A percentile compares a stretch with the other conserved stretches of the same genome.
Conservation (phyloP, 2,329 filamentous ascomycete genomes). For the Trichoderma oligosporum region DNA sequence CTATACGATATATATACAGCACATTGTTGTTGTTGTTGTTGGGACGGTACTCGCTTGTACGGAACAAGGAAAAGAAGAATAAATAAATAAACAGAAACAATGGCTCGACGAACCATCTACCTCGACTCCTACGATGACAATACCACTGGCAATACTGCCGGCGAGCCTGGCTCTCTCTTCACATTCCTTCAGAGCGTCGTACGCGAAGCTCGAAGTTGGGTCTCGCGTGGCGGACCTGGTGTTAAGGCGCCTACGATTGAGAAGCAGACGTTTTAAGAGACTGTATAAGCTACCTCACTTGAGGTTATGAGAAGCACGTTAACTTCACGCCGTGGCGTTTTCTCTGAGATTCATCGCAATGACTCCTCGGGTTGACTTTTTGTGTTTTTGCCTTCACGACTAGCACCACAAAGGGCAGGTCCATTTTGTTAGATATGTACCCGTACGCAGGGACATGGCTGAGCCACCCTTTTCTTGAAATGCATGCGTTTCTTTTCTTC, state of each 20-base stretch:
- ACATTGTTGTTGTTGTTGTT: background rate
- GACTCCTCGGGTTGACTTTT: background rate
- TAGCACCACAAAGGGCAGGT: background rate
- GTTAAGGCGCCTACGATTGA: constrained; percentile 16
- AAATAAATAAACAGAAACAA: background rate
- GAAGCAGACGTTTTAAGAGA: constrained; percentile 5
- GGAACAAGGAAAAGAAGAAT: background rate
- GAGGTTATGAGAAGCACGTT: background rate
- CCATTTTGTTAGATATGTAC: background rate
- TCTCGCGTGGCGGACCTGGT: background rate
- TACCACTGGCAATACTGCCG: background rate
- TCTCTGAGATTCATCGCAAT: background rate
- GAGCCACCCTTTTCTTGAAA: background rate
- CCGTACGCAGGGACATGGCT: background rate
- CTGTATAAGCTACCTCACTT: background rate
- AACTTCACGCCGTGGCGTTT: background rate
- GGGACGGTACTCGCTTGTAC: background rate
- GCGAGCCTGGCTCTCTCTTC: constrained; percentile 7
- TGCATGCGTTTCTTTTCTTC: background rate
- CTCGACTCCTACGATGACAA: constrained; percentile 17
- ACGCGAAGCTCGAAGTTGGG: constrained; percentile 13
- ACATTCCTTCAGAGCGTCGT: constrained; percentile 18
- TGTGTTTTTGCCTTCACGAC: background rate
- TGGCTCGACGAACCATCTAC: constrained; percentile 20
- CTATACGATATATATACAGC: background rate